Percentiles rank a stretch among this genome's conserved stretches.
phyloP scores from a whole-genome alignment of 2,329 filamentous ascomycete genomes.

The Aspergillus spinulosporus region DNA sequence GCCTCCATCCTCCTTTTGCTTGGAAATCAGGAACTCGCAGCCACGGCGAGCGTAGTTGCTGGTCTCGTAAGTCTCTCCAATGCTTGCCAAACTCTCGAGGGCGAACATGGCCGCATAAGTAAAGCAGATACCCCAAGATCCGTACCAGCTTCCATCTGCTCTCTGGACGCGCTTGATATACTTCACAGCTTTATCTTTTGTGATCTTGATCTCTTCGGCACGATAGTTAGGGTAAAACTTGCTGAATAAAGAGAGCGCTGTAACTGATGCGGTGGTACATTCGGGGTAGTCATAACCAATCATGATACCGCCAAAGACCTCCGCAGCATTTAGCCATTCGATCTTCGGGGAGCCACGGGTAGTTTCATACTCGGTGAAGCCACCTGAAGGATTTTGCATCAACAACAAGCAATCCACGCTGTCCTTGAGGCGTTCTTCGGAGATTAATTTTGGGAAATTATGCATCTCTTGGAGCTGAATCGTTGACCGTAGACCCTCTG shows the following conservation, averaged over 20 bases:
- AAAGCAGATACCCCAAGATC: slow-evolving; percentile 96
- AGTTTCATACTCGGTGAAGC: slow-evolving; percentile 86
- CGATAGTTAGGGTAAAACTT: slow-evolving; percentile 81
- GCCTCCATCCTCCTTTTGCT: slow-evolving; percentile 84
- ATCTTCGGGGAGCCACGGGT: slow-evolving; percentile 74
- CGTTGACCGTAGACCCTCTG: slow-evolving; percentile 84
- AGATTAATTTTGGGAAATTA: slow-evolving; percentile 71
- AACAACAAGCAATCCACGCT: slow-evolving; percentile 87
- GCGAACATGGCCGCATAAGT: slow-evolving; percentile 98
- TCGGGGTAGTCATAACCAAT: slow-evolving; percentile 98
- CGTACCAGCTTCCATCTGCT: slow-evolving; percentile 92
- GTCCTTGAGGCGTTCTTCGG: slow-evolving; percentile 77
- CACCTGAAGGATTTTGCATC: slow-evolving; percentile 85
- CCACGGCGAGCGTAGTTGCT: slow-evolving; percentile 70
- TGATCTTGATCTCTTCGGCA: slow-evolving; percentile 68
- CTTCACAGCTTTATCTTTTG: slow-evolving; percentile 70
- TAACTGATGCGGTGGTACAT: slow-evolving; percentile 93
- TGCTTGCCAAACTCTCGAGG: slow-evolving; percentile 76
- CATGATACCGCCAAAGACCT: slow-evolving; percentile 97
- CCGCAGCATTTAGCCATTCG: slow-evolving; percentile 88
- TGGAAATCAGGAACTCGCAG: slow-evolving; percentile 81
- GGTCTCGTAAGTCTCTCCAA: slow-evolving; percentile 78
- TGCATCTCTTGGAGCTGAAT: slow-evolving; percentile 79
- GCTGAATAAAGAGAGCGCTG: slow-evolving; percentile 78
- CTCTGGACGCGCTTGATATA: slow-evolving; percentile 82